Percentiles rank a stretch among this genome's conserved stretches.
Conservation (phyloP, 768 basidiomycete genomes). For the Boletales sp. region DNA sequence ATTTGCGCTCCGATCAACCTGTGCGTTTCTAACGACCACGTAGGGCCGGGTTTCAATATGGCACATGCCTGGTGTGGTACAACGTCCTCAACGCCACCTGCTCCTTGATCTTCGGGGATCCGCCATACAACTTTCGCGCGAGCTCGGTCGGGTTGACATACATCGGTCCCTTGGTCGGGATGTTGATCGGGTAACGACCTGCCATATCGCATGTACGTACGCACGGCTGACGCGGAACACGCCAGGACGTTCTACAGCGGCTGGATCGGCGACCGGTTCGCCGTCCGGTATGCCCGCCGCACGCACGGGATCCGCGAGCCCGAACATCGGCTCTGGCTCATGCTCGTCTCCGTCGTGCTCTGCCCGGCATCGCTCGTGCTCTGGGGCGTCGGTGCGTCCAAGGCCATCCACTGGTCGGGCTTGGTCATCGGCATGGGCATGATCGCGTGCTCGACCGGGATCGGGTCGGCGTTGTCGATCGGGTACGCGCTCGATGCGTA, state of each 20-base stretch:
- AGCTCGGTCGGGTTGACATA: constrained; percentile 19
- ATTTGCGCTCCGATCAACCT: too few relatives aligned
- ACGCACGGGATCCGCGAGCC: constrained; percentile 17
- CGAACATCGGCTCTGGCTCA: constrained; percentile 24
- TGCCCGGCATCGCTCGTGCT: constrained; percentile 18
- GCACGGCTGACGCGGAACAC: too few relatives aligned
- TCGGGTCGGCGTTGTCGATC: constrained; percentile 17
- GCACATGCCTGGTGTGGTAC: constrained; percentile 20
- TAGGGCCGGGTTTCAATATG: constrained; percentile 23
- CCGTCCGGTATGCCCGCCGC: constrained; percentile 16
- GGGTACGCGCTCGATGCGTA: constrained; percentile 19
- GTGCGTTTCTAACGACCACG: background rate
- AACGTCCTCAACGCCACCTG: constrained; percentile 22
- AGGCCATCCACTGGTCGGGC: constrained; percentile 11
- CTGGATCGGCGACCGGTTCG: constrained; percentile 18
- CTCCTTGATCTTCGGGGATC: constrained; percentile 17
- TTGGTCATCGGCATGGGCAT: constrained; percentile 20
- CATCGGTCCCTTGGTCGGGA: constrained; percentile 19
- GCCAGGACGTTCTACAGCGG: constrained; percentile 17
- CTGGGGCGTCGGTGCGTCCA: constrained; percentile 20
- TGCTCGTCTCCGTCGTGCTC: constrained; percentile 17
- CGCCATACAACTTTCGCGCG: constrained; percentile 22
- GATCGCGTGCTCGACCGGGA: constrained; percentile 20
- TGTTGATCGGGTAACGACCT: constrained; percentile 12
- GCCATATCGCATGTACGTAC: too few relatives aligned